A percentile compares a stretch with the other conserved stretches of the same genome.
Conservation (phyloP, 1,139 yeast species). For the Lizanozyma gosingica region DNA sequence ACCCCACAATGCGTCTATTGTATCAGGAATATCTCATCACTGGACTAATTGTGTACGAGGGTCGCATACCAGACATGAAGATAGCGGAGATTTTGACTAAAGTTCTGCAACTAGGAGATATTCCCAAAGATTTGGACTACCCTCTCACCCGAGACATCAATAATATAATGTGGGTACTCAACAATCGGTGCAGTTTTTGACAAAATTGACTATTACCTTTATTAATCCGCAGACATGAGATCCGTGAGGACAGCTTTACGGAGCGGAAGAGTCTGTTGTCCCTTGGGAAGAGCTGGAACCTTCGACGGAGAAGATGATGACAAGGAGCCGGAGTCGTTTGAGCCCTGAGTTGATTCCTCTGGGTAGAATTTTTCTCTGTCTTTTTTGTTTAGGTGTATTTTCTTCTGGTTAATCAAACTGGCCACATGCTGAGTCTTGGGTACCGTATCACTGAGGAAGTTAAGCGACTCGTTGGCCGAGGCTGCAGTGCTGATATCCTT, state of each 20-base stretch:
- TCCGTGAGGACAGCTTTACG: neutral
- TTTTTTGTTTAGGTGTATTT: constrained; percentile 23
- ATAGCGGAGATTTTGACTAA: constrained; percentile 19
- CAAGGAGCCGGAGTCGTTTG: constrained; percentile 1
- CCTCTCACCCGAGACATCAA: constrained; percentile 18
- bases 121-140: constrained; percentile 10
- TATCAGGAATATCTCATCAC: constrained; percentile 18
- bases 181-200: constrained; percentile 2
- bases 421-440: constrained; percentile 55
- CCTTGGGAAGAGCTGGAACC: neutral
- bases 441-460: constrained; percentile 59
- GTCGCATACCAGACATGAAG: constrained; percentile 23
- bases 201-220: neutral
- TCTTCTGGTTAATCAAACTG: constrained; percentile 39
- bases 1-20: constrained; percentile 10
- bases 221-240: neutral
- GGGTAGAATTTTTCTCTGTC: constrained; percentile 3
- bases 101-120: constrained; percentile 17
- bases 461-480: constrained; percentile 52
- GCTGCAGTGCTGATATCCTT: constrained; percentile 74
- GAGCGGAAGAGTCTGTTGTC: neutral
- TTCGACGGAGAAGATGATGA: constrained; percentile 1
- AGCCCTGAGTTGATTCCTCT: neutral
- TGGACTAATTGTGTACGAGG: constrained; percentile 25
- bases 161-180: constrained; percentile 26